These are phyloP conservation scores for Jackrogersella minutella DNA, from an alignment of 495 filamentous ascomycete genomes.

Conservation along the genomic window DNA sequence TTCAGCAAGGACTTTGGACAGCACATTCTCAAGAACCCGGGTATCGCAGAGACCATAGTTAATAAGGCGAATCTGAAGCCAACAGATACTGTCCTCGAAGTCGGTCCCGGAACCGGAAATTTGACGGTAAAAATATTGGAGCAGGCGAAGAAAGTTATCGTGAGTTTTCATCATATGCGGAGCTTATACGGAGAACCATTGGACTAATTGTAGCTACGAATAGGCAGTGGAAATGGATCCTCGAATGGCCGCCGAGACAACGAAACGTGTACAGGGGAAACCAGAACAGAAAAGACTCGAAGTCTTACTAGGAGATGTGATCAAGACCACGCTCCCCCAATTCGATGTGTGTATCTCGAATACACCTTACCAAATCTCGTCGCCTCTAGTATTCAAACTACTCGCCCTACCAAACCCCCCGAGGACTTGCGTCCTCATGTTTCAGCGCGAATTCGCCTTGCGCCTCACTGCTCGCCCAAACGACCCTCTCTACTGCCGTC, in stretches of 20 bases:
- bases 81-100: slow-evolving; percentile 71
- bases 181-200: not conserved
- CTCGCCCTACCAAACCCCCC: slow-evolving; percentile 76
- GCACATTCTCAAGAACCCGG: slow-evolving; percentile 96
- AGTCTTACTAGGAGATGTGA: slow-evolving; percentile 89
- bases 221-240: slow-evolving; percentile 84
- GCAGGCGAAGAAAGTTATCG: slow-evolving; percentile 84
- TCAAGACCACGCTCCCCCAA: slow-evolving; percentile 65
- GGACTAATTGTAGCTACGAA: slow-evolving; percentile 8
- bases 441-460: slow-evolving; percentile 59
- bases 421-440: slow-evolving; percentile 86
- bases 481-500: slow-evolving; percentile 84
- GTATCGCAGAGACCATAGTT: slow-evolving; percentile 80
- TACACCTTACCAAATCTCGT: slow-evolving; percentile 93
- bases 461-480: slow-evolving; percentile 69
- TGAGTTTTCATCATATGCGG: slow-evolving; percentile 39
- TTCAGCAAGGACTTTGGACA: slow-evolving; percentile 70
- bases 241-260: slow-evolving; percentile 95
- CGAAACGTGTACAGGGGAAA: slow-evolving; percentile 89
- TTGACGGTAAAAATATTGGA: slow-evolving; percentile 89
- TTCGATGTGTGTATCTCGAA: slow-evolving; percentile 73
- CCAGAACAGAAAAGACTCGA: slow-evolving; percentile 82
- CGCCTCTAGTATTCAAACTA: slow-evolving; percentile 90
- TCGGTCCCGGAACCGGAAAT: slow-evolving; percentile 78
- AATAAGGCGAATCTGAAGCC: slow-evolving; percentile 90